phyloP scores from a whole-genome alignment of 345 rosid genomes.

The Eucalyptus pauciflora region DNA sequence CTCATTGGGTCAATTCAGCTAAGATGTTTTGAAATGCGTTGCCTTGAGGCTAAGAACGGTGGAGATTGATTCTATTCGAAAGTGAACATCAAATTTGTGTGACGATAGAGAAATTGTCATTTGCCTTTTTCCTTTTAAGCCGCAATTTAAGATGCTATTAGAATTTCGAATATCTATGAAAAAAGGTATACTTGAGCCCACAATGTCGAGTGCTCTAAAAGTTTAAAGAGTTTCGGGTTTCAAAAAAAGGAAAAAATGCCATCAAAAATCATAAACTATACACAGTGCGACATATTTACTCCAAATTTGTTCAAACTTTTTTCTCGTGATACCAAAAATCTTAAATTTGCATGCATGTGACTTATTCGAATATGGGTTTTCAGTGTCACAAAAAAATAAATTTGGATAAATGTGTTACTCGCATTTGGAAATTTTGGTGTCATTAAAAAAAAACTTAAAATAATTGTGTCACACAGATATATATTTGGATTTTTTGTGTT shows the following conservation, averaged over 20 bases:
- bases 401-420: no score
- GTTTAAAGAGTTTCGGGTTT: neutral
- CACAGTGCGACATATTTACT: rapidly evolving
- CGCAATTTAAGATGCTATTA: neutral
- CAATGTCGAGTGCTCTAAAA: neutral
- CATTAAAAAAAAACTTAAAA: no score
- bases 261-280: neutral
- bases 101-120: neutral
- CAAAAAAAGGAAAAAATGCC: neutral
- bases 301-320: no score
- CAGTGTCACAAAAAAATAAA: no score
- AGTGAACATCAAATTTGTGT: neutral
- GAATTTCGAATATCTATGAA: neutral
- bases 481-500: no score
- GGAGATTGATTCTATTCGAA: neutral
- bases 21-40: neutral
- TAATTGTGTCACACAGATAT: no score
- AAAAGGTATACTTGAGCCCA: neutral
- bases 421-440: no score
- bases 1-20: neutral
- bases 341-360: no score
- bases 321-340: no score
- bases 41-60: neutral
- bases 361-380: no score
- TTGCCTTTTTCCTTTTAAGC: neutral